Evolutionary conservation across 805 yeast genomes (phyloP), one percentile per base, ranked within the genome.

Genomic region (Starmerella apis): DNA sequence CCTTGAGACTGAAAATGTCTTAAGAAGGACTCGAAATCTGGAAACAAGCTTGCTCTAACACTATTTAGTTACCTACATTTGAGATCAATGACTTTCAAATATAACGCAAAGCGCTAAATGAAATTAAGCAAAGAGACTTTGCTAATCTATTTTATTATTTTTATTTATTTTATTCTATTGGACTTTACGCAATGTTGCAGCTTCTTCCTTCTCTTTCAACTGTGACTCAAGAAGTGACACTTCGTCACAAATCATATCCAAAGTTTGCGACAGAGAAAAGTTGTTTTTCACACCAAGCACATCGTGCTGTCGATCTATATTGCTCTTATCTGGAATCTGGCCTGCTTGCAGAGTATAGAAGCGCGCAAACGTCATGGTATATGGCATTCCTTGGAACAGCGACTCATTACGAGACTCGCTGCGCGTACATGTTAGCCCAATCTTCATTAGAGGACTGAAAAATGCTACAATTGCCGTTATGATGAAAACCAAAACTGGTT

Each of bases 261-360:
- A 30, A 6, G 57, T 61, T 10, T 55, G 56, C n/a, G 60, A 53
- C 30, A 56, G 37, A 7, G 57, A 31, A 51, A 50, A 59, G 46
- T 58, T 56, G 18, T 55, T 54, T n/a, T 48, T 36, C 39, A 54
- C 45, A 8, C 38, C 51, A 22, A 61, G 60, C 36, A 56, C 41
- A 10, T 51, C 54, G 19, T 45, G 52, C 37, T 54, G 53, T 3
- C 58, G 54, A 22, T 42, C 37, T 22, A 31, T 41, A 32, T 59
- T 59, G 23, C 28, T 33, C 18, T 49, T 35, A 36, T 56, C 53
- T 9, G 64, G 64, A 10, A 59, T 16, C 38, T 59, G 64, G 23
- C 60, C 61, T 2, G 46, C 49, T 46, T 62, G 63, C 16, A 61
- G 47, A 7, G 60, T 53, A 19, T 52, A 51, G 51, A 61, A 61